Percentiles rank a stretch among this genome's conserved stretches.
phyloP scores from a whole-genome alignment of 495 filamentous ascomycete species.

The Astrothelium subdiscretum region DNA sequence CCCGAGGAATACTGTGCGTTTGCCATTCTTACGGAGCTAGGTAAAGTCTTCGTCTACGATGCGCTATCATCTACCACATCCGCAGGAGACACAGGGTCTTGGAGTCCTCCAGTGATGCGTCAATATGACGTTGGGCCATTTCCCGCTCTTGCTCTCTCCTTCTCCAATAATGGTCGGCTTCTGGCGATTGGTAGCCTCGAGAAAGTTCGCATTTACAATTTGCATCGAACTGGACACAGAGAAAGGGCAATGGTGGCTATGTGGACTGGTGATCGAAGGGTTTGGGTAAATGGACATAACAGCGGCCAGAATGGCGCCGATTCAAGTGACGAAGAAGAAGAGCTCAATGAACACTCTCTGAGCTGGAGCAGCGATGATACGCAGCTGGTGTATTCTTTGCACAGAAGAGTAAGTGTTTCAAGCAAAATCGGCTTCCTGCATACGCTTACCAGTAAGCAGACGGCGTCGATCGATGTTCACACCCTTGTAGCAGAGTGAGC shows the following conservation, averaged over 20 bases:
- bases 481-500: no score
- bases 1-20: background rate
- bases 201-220: slow-evolving; percentile 8
- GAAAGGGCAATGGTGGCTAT: slow-evolving; percentile 22
- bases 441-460: slow-evolving; percentile 12
- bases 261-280: slow-evolving; percentile 13
- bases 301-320: slow-evolving; percentile 20
- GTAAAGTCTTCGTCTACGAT: background rate
- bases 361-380: slow-evolving; percentile 69
- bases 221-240: background rate
- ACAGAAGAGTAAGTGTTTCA: slow-evolving; percentile 48
- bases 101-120: background rate
- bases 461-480: slow-evolving; percentile 12
- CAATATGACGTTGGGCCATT: background rate
- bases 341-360: slow-evolving; percentile 38
- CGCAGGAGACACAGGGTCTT: background rate
- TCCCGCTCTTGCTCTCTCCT: slow-evolving; percentile 11
- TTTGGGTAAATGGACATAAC: slow-evolving; percentile 24
- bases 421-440: background rate
- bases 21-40: background rate
- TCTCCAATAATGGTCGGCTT: slow-evolving; percentile 9
- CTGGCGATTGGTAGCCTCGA: slow-evolving; percentile 13
- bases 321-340: slow-evolving; percentile 35
- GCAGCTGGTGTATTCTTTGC: slow-evolving; percentile 60
- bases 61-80: background rate